Percentiles rank a stretch among this genome's conserved stretches.
phyloP scores from a whole-genome alignment of 1,139 yeast species.

The Yamadazyma taylorii region DNA sequence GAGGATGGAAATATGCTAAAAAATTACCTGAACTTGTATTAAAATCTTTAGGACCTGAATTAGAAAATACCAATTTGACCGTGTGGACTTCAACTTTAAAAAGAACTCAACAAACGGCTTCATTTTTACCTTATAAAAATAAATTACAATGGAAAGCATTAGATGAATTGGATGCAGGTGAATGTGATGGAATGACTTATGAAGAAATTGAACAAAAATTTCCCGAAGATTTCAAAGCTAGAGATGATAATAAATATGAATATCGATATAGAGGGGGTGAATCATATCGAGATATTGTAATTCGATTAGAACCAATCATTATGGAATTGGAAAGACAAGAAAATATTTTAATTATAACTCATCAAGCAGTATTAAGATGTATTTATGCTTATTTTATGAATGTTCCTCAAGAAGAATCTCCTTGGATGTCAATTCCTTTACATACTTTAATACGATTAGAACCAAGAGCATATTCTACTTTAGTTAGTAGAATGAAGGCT shows the following conservation, averaged over 20 bases:
- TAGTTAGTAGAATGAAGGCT: constrained; percentile 87
- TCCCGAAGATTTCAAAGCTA: constrained; percentile 93
- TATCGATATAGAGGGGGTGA: constrained; percentile 97
- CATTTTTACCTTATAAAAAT: constrained; percentile 70
- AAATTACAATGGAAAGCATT: constrained; percentile 94
- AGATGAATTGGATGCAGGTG: constrained; percentile 97
- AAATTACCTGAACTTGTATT: constrained; percentile 78
- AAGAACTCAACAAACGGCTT: constrained; percentile 92
- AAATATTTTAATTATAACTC: constrained; percentile 91
- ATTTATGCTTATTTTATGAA: constrained; percentile 98
- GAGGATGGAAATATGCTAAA: constrained; percentile 84
- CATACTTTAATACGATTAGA: constrained; percentile 92
- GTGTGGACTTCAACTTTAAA: constrained; percentile 95
- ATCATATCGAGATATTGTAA: constrained; percentile 92
- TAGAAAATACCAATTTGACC: constrained; percentile 63
- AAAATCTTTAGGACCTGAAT: constrained; percentile 70
- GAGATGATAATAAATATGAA: constrained; percentile 95
- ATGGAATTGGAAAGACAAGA: constrained; percentile 98
- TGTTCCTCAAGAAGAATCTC: constrained; percentile 95
- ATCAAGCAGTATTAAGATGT: constrained; percentile 95
- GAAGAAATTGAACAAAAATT: constrained; percentile 74
- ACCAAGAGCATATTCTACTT: constrained; percentile 88
- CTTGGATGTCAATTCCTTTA: constrained; percentile 98
- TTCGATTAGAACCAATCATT: constrained; percentile 90
- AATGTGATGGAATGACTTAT: constrained; percentile 94